These are phyloP conservation scores for Aspergillus glaucus DNA, from an alignment of 2,329 filamentous ascomycete species.

Conservation along the genomic window DNA sequence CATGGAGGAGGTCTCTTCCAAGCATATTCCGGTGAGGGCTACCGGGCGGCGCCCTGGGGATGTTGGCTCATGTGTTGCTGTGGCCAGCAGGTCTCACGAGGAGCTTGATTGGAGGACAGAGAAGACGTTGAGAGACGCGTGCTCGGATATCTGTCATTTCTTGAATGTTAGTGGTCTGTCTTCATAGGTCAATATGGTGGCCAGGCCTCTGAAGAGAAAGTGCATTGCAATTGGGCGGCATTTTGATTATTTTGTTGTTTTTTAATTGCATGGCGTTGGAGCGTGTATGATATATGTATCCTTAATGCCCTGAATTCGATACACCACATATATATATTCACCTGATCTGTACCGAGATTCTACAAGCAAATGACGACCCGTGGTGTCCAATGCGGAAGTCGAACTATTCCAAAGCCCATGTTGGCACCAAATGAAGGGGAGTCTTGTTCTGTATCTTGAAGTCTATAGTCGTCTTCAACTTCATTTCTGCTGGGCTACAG, in stretches of 20 bases:
- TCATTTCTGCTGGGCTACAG: too few species aligned
- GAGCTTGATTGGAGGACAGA: conserved; percentile 48
- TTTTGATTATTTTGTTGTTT: neutral
- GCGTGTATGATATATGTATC: neutral
- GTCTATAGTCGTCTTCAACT: too few species aligned
- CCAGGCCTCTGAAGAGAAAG: neutral
- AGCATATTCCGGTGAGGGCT: conserved; percentile 25
- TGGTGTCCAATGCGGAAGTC: neutral
- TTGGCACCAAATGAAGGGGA: neutral
- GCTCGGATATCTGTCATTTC: conserved; percentile 33
- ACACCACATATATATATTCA: too few species aligned
- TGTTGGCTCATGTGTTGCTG: conserved; percentile 35
- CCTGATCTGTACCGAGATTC: neutral
- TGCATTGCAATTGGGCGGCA: too few species aligned
- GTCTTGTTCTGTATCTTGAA: neutral
- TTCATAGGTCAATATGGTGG: conserved; percentile 8
- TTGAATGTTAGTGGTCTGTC: conserved; percentile 26
- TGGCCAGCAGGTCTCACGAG: conserved; percentile 37
- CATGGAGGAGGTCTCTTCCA: conserved; percentile 34
- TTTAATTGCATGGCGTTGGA: conserved; percentile 11
- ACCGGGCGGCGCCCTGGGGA: conserved; percentile 32
- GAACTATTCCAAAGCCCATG: neutral
- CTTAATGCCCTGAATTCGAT: too few species aligned
- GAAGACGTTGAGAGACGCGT: conserved; percentile 33
- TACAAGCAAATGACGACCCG: neutral